These are phyloP conservation scores for Chaetomiaceae sp. DNA, from an alignment of 2,329 filamentous ascomycete species.

Conservation along the genomic window DNA sequence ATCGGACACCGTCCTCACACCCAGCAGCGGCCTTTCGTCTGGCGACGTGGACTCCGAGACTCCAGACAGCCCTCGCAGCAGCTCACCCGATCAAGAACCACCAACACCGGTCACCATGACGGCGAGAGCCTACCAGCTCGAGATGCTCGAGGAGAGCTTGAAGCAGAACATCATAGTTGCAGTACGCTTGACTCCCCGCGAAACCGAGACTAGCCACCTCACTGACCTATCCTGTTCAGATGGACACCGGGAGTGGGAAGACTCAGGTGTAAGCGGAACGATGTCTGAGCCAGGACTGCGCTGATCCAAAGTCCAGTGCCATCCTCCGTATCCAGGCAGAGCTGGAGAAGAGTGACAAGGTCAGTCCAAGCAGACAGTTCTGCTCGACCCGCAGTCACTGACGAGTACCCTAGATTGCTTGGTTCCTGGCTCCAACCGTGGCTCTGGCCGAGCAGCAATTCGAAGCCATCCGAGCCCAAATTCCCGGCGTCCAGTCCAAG, in stretches of 20 bases:
- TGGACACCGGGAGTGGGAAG: slow-evolving; percentile 78
- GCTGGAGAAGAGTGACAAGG: slow-evolving; percentile 56
- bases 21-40: neutral
- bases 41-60: neutral
- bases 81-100: slow-evolving; percentile 20
- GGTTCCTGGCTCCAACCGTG: slow-evolving; percentile 71
- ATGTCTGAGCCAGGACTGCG: neutral
- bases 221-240: slow-evolving; percentile 41
- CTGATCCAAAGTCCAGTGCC: slow-evolving; percentile 44
- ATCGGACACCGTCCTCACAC: neutral
- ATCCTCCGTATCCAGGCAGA: slow-evolving; percentile 63
- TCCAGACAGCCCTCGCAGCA: slow-evolving; percentile 2
- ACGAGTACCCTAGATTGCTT: slow-evolving; percentile 48
- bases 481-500: slow-evolving; percentile 55
- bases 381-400: slow-evolving; percentile 15
- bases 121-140: slow-evolving; percentile 63
- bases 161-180: slow-evolving; percentile 67
- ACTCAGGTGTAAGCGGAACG: slow-evolving; percentile 61
- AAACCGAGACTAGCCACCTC: neutral
- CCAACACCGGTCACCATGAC: slow-evolving; percentile 32
- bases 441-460: slow-evolving; percentile 64
- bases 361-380: slow-evolving; percentile 30
- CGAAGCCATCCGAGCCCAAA: slow-evolving; percentile 54
- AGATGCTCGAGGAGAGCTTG: slow-evolving; percentile 70
- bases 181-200: slow-evolving; percentile 38